phyloP scores from a whole-genome alignment of 257 asterid species.

The Nicotiana attenuata region DNA sequence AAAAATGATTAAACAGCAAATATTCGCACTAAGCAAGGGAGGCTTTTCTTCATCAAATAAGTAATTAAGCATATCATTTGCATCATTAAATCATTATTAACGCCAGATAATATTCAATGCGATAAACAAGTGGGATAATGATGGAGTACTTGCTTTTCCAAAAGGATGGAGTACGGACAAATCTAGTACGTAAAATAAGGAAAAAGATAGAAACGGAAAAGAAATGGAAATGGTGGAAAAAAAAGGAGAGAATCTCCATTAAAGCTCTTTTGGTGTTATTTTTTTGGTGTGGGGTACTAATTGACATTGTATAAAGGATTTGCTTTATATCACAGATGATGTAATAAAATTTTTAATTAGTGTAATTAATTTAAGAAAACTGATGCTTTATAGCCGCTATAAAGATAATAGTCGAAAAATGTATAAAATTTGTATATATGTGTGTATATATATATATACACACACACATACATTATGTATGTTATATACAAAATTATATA shows the following conservation, averaged over 20 bases:
- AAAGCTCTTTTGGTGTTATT: not conserved
- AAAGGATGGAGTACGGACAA: not conserved
- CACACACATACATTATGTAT: no score
- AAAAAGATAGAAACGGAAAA: not conserved
- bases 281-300: not conserved
- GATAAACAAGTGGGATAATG: not conserved
- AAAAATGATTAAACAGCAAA: not conserved
- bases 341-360: no score
- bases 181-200: not conserved
- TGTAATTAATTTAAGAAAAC: no score
- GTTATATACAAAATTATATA: no score
- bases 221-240: not conserved
- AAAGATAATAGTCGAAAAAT: no score
- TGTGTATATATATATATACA: no score
- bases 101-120: not conserved
- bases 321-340: no score
- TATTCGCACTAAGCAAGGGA: not conserved
- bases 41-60: not conserved
- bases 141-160: not conserved
- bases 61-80: not conserved
- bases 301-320: not conserved
- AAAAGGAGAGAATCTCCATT: not conserved
- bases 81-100: not conserved
- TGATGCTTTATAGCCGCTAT: no score
- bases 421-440: no score